A percentile compares a stretch with the other conserved stretches of the same genome.
Evolutionary conservation across 805 yeast species (phyloP).

Genomic region (Sugiyamaella valdiviana): DNA sequence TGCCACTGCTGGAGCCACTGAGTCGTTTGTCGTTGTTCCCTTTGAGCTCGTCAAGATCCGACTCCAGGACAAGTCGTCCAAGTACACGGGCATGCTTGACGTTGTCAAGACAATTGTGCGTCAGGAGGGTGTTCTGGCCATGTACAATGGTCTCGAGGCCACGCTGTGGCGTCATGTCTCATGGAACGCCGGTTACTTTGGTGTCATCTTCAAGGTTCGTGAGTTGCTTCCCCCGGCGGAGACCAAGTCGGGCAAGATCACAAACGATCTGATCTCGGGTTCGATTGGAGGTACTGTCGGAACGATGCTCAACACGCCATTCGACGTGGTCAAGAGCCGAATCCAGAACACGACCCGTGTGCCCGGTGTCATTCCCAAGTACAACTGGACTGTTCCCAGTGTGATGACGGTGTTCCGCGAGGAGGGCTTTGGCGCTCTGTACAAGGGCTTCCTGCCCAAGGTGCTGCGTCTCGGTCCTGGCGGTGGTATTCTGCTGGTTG

Average conservation of each 20-base stretch:
- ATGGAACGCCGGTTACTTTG: conserved; percentile 99
- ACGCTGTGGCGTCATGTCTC: conserved; percentile 94
- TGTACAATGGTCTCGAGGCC: conserved; percentile 93
- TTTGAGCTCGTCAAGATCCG: conserved; percentile 93
- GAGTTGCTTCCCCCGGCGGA: conserved; percentile 70
- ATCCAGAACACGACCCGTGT: conserved; percentile 67
- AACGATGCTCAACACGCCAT: conserved; percentile 91
- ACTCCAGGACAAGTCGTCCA: conserved; percentile 81
- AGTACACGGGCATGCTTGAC: conserved; percentile 77
- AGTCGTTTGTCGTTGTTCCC: conserved; percentile 94
- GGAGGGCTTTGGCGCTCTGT: conserved; percentile 88
- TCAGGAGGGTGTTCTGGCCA: conserved; percentile 71
- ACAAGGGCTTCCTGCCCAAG: conserved; percentile 95
- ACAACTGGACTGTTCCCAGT: conserved; percentile 88
- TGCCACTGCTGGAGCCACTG: conserved; percentile 97
- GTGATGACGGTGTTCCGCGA: conserved; percentile 68
- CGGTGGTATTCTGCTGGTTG: conserved; percentile 96
- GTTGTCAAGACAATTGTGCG: conserved; percentile 67
- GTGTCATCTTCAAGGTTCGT: conserved; percentile 85
- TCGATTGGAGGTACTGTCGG: conserved; percentile 96
- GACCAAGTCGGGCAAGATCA: conserved; percentile 63
- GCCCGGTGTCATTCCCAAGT: conserved; percentile 75
- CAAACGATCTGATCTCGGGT: conserved; percentile 87
- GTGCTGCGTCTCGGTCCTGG: conserved; percentile 98
- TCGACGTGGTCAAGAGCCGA: conserved; percentile 92